Evolutionary conservation across 2,329 filamentous ascomycete species (phyloP).

Genomic region (Plenodomus biglobosus): DNA sequence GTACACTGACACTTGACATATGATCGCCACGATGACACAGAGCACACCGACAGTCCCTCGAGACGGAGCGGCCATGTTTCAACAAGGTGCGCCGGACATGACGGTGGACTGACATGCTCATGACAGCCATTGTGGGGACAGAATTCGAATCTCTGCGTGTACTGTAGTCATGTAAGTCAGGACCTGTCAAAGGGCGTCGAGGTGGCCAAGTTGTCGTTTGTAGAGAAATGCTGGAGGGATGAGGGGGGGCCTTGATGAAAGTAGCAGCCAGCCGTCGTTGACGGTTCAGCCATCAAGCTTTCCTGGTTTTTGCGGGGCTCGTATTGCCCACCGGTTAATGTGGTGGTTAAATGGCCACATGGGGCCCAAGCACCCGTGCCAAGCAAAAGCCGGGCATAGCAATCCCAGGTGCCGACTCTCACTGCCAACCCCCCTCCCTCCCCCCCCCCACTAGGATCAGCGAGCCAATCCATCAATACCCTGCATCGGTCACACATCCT

Average conservation of each 20-base stretch:
- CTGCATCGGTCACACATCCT: constrained; percentile 17
- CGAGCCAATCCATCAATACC: constrained; percentile 36
- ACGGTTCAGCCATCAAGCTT: not conserved
- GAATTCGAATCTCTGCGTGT: too few species aligned
- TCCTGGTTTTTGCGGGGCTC: not conserved
- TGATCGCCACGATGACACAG: not conserved
- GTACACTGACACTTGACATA: not conserved
- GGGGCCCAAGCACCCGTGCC: not conserved
- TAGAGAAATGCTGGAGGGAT: not conserved
- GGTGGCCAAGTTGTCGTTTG: not conserved
- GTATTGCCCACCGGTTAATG: not conserved
- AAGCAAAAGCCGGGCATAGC: too few species aligned
- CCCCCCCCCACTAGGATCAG: too few species aligned
- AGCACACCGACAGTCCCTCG: not conserved
- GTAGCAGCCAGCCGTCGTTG: too few species aligned
- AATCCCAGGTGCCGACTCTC: not conserved
- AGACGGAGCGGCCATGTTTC: not conserved
- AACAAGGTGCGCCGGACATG: not conserved
- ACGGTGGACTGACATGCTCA: too few species aligned
- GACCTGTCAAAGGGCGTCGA: not conserved
- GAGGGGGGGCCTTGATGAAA: too few species aligned
- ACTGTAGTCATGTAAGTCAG: too few species aligned
- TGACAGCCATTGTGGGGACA: not conserved
- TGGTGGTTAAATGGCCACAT: constrained; percentile 1
- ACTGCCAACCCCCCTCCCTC: too few species aligned